Percentiles rank a stretch among this genome's conserved stretches.
These are phyloP conservation scores for Fragaria vesca DNA, from an alignment of 306 rosid genomes.

Conservation along the genomic window DNA sequence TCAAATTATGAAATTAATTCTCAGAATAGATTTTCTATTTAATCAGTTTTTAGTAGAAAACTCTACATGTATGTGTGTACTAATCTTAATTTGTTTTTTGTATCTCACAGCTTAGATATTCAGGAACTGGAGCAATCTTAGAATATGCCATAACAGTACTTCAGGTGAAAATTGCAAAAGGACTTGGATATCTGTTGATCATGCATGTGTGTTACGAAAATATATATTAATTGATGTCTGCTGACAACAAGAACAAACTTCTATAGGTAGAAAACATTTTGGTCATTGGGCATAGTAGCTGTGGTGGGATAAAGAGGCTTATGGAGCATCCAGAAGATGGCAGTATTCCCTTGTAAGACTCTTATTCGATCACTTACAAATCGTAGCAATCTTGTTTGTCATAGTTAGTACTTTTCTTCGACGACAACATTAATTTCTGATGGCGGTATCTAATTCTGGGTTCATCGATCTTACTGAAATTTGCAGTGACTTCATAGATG, in stretches of 20 bases:
- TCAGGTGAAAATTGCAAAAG: constrained; percentile 23
- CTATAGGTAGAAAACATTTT: constrained; percentile 52
- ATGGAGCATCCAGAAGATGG: constrained; percentile 57
- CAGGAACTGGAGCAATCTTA: constrained; percentile 57
- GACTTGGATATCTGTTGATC: background rate
- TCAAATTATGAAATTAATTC: background rate
- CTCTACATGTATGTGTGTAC: background rate
- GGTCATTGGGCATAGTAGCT: constrained; percentile 65
- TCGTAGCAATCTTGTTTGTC: background rate
- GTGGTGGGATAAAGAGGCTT: constrained; percentile 69
- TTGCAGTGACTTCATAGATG: constrained; percentile 68
- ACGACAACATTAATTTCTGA: background rate
- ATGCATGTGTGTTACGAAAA: background rate
- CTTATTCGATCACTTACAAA: no score
- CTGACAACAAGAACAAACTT: background rate
- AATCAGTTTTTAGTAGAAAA: no score
- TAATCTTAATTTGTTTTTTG: background rate
- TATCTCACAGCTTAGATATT: constrained; percentile 43
- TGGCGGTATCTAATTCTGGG: background rate
- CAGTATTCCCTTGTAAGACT: constrained; percentile 41
- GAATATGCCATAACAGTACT: constrained; percentile 58
- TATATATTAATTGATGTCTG: background rate
- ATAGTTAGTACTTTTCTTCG: background rate
- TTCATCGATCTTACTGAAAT: background rate
- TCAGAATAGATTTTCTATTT: no score